Conservation (phyloP, 208 protist genomes). For the Wallacemonas collosoma region DNA sequence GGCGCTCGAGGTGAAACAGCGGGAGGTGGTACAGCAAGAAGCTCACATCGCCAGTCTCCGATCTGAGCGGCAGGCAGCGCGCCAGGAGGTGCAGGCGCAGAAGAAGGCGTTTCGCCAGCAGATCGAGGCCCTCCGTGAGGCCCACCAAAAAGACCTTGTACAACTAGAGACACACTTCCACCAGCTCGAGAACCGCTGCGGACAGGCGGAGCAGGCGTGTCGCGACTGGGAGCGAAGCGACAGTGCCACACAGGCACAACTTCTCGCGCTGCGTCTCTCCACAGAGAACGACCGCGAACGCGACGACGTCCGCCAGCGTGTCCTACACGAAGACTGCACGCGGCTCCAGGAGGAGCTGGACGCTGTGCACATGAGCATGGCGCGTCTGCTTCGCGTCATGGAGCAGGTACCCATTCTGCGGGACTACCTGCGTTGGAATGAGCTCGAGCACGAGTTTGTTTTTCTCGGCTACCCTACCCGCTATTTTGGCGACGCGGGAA, state of each 20-base stretch:
- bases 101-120: constrained; percentile 18
- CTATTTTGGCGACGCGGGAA: constrained; percentile 31
- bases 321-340: constrained; percentile 30
- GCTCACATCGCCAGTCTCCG: constrained; percentile 25
- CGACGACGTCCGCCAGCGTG: constrained; percentile 11
- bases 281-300: not conserved
- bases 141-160: constrained; percentile 22
- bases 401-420: constrained; percentile 67
- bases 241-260: constrained; percentile 15
- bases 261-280: constrained; percentile 14
- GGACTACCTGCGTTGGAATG: constrained; percentile 61
- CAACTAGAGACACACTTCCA: constrained; percentile 30
- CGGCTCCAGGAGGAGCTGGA: constrained; percentile 59
- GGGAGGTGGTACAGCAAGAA: constrained; percentile 12
- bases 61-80: constrained; percentile 29
- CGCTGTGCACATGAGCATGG: constrained; percentile 65
- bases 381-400: constrained; percentile 74
- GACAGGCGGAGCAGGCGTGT: constrained; percentile 10
- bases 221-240: constrained; percentile 2
- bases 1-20: constrained; percentile 15
- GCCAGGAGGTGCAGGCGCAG: constrained; percentile 20
- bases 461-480: constrained; percentile 65
- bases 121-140: constrained; percentile 14
- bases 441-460: constrained; percentile 61
- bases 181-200: constrained; percentile 19